A percentile compares a stretch with the other conserved stretches of the same genome.
Conservation (phyloP, 1,284 basidiomycete species). For the Sporisorium iseilematis-ciliati region DNA sequence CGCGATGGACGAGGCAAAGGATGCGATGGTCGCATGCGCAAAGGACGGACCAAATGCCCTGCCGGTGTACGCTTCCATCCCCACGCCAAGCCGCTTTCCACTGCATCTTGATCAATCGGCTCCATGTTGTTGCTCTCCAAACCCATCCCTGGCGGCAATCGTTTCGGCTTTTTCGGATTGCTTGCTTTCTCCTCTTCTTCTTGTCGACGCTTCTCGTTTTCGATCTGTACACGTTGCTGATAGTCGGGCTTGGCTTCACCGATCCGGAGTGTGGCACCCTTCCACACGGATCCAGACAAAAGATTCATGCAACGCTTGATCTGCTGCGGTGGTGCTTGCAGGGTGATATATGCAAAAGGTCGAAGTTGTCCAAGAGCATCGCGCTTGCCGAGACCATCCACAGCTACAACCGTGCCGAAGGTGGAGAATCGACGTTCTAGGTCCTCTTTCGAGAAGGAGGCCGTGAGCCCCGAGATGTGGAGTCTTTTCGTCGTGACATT, state of each 20-base stretch:
- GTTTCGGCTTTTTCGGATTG: constrained; percentile 33
- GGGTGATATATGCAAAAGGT: constrained; percentile 57
- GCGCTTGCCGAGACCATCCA: constrained; percentile 52
- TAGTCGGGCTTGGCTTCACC: constrained; percentile 60
- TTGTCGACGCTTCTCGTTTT: constrained; percentile 23
- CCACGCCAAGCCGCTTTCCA: constrained; percentile 56
- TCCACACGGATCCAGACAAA: constrained; percentile 64
- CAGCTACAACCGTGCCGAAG: constrained; percentile 54
- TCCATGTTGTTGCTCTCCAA: constrained; percentile 47
- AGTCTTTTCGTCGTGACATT: constrained; percentile 55
- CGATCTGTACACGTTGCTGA: constrained; percentile 32
- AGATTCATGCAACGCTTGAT: constrained; percentile 55
- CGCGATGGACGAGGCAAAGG: constrained; percentile 52
- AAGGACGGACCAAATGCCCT: constrained; percentile 62
- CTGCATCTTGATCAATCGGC: constrained; percentile 42
- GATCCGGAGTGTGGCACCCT: constrained; percentile 61
- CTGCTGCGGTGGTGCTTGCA: constrained; percentile 50
- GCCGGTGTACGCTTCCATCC: constrained; percentile 67
- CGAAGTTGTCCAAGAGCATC: constrained; percentile 50
- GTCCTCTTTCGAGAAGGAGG: constrained; percentile 53
- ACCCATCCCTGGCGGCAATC: constrained; percentile 50
- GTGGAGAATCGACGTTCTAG: constrained; percentile 54
- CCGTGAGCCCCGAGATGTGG: constrained; percentile 62
- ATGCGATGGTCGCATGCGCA: constrained; percentile 60
- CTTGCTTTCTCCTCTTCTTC: constrained; percentile 26